Evolutionary conservation across 768 basidiomycete genomes (phyloP), one percentile per base, ranked within the genome.

Genomic region (Boletellus emodensis): DNA sequence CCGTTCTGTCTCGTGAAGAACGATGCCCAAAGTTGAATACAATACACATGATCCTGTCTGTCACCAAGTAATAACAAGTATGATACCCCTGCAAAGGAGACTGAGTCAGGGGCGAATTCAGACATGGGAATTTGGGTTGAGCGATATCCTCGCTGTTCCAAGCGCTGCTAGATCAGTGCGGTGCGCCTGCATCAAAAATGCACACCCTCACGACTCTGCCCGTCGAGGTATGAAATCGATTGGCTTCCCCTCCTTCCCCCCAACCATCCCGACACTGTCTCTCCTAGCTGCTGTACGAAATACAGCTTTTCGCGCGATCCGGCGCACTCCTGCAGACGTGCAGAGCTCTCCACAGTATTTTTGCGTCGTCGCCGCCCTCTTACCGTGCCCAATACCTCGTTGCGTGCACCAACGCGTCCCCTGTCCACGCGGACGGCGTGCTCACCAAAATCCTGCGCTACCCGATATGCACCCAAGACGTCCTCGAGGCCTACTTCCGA

Each of bases 261-360:
- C 30, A 30, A 32, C 37, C 32, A 14, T 11, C 38, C 60, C 48
- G 59, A 60, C 53, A 35, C 17, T 33, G 15, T 38, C 17, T 6
- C 33, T 30, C 2, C 3, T 57, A 94, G 93, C 75, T 97, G 9
- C 67, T 94, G 0, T 85, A 87, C 58, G 81, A 92, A 49, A 76
- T 95, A 13, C 87, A 93, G 56, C 75, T 88, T 15, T 75, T 75
- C 55, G 83, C 90, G 0, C 69, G 82, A 6, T 90, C 88, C 3
- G 72, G 79, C 15, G 59, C 71, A 33, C 70, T 96, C 8, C 90
- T 91, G 0, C 67, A 68, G 44, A 70, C 79, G 30, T 87, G 79
- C 54, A 77, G 69, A 52, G 65, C 73, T 35, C 64, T 94, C 17
- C 64, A 80, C 53, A 37, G 62, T 13, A 70, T 86, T 13, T 87